A percentile compares a stretch with the other conserved stretches of the same genome.
phyloP scores from a whole-genome alignment of 2,329 filamentous ascomycete genomes.

The Juglanconis juglandina region DNA sequence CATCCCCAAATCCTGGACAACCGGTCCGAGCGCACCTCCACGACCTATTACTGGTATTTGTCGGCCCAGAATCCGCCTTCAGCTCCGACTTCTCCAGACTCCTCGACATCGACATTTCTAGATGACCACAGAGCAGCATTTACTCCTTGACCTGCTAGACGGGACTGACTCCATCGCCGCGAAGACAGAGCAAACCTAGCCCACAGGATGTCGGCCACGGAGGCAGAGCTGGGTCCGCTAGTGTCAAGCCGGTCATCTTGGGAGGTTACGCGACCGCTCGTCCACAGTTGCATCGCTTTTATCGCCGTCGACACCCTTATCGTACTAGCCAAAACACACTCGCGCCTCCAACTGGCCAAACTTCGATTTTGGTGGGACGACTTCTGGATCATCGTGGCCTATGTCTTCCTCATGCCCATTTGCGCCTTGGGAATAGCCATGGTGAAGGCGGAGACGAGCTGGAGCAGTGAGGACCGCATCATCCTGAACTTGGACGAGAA shows the following conservation, averaged over 20 bases:
- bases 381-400: constrained; percentile 16
- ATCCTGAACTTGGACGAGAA: constrained; percentile 10
- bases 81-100: neutral
- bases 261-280: constrained; percentile 13
- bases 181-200: neutral
- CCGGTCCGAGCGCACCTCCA: neutral
- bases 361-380: constrained; percentile 17
- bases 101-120: neutral
- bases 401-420: constrained; percentile 11
- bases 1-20: neutral
- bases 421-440: constrained; percentile 12
- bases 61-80: neutral
- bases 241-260: constrained; percentile 9
- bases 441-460: constrained; percentile 6
- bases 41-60: neutral
- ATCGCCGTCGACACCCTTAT: constrained; percentile 13
- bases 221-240: constrained; percentile 10
- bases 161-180: neutral
- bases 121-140: neutral
- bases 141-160: neutral
- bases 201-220: neutral
- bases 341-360: constrained; percentile 8
- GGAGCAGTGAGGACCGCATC: constrained; percentile 13
- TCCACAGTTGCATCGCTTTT: constrained; percentile 1
- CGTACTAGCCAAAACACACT: constrained; percentile 15